phyloP scores from a whole-genome alignment of 2,329 filamentous ascomycete genomes.

The Penicillium brasilianum region DNA sequence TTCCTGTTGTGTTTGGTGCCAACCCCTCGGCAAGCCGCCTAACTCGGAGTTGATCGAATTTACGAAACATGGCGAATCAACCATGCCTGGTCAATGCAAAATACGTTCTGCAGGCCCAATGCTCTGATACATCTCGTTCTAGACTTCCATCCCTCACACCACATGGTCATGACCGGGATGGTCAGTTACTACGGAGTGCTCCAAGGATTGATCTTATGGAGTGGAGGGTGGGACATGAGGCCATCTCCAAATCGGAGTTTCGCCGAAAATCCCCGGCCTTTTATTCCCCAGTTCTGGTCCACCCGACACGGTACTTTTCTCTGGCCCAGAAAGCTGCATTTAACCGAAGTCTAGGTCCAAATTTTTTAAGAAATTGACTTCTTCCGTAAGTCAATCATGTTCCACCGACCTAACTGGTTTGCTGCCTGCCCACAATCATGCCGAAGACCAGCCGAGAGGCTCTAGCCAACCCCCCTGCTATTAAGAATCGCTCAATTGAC shows the following conservation, averaged over 20 bases:
- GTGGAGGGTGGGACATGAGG: neutral
- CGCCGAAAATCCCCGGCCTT: neutral
- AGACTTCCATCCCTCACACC: neutral
- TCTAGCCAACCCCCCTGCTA: neutral
- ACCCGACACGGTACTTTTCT: neutral
- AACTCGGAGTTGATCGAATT: neutral
- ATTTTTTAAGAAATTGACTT: neutral
- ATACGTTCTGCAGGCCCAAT: too few species aligned
- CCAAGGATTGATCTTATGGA: neutral
- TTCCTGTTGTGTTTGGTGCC: neutral
- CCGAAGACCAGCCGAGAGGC: neutral
- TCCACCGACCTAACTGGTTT: neutral
- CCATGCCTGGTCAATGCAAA: too few species aligned
- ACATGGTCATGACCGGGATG: neutral
- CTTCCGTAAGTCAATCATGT: neutral
- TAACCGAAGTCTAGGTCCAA: neutral
- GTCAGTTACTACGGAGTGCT: neutral
- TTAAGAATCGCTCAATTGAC: too few species aligned
- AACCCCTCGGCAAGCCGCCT: constrained; percentile 1
- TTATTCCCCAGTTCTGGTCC: neutral
- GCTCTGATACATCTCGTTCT: neutral
- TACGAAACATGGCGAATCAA: neutral
- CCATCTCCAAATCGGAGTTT: neutral
- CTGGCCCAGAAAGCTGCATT: neutral
- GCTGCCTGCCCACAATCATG: neutral